These are phyloP conservation scores for Brasilioporus rufonigricans DNA, from an alignment of 768 basidiomycete species.

Conservation along the genomic window DNA sequence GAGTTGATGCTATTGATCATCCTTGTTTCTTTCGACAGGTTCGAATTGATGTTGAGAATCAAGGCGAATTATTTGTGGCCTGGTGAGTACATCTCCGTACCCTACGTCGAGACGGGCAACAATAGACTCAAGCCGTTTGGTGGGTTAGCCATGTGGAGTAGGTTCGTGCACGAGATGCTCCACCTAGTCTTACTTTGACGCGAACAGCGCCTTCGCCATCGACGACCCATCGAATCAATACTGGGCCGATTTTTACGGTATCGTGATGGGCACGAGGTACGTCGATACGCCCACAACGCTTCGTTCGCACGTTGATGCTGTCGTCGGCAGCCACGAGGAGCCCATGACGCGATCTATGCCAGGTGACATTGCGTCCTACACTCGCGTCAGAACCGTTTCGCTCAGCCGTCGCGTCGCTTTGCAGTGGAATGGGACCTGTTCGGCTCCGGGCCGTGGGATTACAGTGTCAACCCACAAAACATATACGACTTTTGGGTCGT, in stretches of 20 bases:
- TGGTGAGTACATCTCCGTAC: neutral
- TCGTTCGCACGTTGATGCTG: neutral
- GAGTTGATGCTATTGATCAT: no score
- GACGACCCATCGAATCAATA: neutral
- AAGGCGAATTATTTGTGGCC: neutral
- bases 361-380: neutral
- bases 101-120: neutral
- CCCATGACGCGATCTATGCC: neutral
- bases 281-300: neutral
- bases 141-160: neutral
- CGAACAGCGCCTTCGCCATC: neutral
- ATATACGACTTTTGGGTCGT: neutral
- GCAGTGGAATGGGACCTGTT: conserved; percentile 44
- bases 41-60: neutral
- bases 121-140: neutral
- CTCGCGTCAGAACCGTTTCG: neutral
- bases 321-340: neutral
- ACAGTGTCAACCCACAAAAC: neutral
- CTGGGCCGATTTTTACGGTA: no score
- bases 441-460: neutral
- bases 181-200: no score
- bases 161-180: neutral
- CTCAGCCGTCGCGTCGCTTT: neutral
- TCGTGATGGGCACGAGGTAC: neutral
- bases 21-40: neutral